Base-by-base conservation (phyloP, 2,329 filamentous ascomycete species). In the Didymella pinodella region DNA sequence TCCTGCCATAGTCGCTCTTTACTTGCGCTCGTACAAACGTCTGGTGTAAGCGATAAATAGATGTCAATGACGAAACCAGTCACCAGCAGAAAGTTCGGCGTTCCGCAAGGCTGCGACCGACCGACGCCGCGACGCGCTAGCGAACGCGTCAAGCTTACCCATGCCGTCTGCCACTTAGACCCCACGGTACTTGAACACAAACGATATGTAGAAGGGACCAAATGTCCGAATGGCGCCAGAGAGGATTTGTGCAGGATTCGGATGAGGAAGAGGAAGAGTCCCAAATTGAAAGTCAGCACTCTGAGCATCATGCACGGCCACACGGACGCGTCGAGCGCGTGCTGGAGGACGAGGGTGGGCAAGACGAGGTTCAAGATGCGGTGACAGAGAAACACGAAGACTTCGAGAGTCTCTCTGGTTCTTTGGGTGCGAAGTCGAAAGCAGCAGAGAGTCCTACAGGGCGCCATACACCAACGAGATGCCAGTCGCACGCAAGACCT, bases 221-320 rank as follows among this genome's bases (percentile, higher is more conserved):
- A 78, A 83, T 83, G 81, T 81, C 76, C 73, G 73, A 74, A 75
- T 83, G 81, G 81, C 77, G 80, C 66, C 73, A 78, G 66, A 77
- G 73, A 72, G 81, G 81, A 65, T 82, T 78, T 73, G 81, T 83
- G 64, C 77, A 75, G 73, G 81, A 83, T 71, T 83, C 81, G 59
- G 81, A 83, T 75, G 81, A 82, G 56, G 81, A 83, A 49, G 80
- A 81, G 46, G 73, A 75, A 18, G 69, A 72, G 36, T 62, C 57
- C 14, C 68, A 74, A 48, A 29, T 75, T 32, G 73, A 75, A 44
- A 72, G 54, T 29, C 67, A 70, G 54, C n/a, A 31, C 26, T 61
- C 59, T 4, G 61, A 48, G 44, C 64, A 62, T 16, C 54, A 63
- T 48, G 48, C 47, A 31, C 59, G 36, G 54, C 48, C 62, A n/a